A percentile compares a stretch with the other conserved stretches of the same genome.
Conservation (phyloP, 2,329 filamentous ascomycete genomes). For the Neoascochyta sp. region DNA sequence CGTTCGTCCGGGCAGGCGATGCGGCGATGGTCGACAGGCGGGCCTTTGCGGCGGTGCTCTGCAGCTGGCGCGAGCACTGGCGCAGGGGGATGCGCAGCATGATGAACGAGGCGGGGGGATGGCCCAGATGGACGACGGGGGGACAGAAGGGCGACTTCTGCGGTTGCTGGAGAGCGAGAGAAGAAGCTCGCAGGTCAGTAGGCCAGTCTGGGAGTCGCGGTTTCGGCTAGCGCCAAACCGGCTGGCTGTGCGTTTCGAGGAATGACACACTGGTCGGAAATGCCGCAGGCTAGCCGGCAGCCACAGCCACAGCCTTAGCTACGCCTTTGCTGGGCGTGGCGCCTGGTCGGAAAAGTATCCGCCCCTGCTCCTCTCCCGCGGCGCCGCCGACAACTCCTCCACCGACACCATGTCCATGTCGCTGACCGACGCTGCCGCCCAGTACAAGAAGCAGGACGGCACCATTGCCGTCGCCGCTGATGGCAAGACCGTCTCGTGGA, state of each 20-base stretch:
- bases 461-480: conserved; percentile 71
- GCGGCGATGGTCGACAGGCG: conserved; percentile 42
- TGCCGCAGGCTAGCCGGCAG: conserved; percentile 15
- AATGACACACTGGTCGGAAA: conserved; percentile 10
- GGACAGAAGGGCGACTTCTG: conserved; percentile 18
- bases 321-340: not conserved
- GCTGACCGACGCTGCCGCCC: conserved; percentile 36
- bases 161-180: conserved; percentile 7
- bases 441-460: conserved; percentile 97
- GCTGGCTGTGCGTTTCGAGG: not conserved
- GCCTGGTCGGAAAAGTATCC: conserved; percentile 8
- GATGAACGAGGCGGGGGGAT: conserved; percentile 37
- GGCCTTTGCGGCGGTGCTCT: conserved; percentile 49
- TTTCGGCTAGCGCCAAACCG: conserved; percentile 5
- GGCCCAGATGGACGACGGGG: conserved; percentile 23
- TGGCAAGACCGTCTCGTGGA: conserved; percentile 75
- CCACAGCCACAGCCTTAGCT: conserved; percentile 2
- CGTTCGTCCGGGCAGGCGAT: conserved; percentile 35
- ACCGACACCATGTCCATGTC: conserved; percentile 36
- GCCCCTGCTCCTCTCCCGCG: conserved; percentile 8
- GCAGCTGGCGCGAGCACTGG: conserved; percentile 63
- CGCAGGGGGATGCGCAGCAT: conserved; percentile 71
- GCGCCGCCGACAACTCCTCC: conserved; percentile 7
- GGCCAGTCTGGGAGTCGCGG: too few species aligned
- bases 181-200: too few species aligned